These are phyloP conservation scores for Neurospora cerealis DNA, from an alignment of 495 filamentous ascomycete genomes.

Conservation along the genomic window DNA sequence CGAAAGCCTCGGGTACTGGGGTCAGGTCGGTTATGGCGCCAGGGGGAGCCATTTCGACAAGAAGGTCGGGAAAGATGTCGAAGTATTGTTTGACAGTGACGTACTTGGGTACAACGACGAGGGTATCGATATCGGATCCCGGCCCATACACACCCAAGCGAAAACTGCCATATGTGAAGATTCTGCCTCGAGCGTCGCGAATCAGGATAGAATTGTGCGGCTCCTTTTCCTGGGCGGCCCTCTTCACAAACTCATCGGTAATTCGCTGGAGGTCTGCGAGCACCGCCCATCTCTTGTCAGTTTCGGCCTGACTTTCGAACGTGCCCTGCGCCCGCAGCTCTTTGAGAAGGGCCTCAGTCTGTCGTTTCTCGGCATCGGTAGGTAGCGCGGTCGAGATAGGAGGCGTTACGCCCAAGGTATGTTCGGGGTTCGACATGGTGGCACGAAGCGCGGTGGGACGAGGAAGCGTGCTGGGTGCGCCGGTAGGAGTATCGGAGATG, in stretches of 20 bases:
- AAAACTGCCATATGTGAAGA: conserved; percentile 94
- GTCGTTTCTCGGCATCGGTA: conserved; percentile 59
- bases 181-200: conserved; percentile 73
- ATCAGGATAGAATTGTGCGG: conserved; percentile 66
- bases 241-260: conserved; percentile 72
- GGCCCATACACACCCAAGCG: conserved; percentile 89
- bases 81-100: conserved; percentile 86
- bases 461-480: neutral
- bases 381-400: conserved; percentile 72
- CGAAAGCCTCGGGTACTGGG: conserved; percentile 77
- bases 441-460: neutral
- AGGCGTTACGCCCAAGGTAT: conserved; percentile 66
- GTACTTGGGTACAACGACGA: conserved; percentile 82
- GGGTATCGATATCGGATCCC: conserved; percentile 94
- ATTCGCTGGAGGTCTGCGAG: conserved; percentile 66
- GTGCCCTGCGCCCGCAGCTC: conserved; percentile 83
- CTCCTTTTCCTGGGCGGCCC: conserved; percentile 60
- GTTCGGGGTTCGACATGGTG: conserved; percentile 20
- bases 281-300: conserved; percentile 50
- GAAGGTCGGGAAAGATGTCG: conserved; percentile 65
- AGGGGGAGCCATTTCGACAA: conserved; percentile 59
- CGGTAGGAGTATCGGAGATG: neutral
- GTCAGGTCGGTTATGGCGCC: conserved; percentile 79
- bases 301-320: conserved; percentile 74
- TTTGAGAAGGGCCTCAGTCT: conserved; percentile 66